Conservation (phyloP, 352 stramenopile genomes). For the Nothophytophthora sp. region DNA sequence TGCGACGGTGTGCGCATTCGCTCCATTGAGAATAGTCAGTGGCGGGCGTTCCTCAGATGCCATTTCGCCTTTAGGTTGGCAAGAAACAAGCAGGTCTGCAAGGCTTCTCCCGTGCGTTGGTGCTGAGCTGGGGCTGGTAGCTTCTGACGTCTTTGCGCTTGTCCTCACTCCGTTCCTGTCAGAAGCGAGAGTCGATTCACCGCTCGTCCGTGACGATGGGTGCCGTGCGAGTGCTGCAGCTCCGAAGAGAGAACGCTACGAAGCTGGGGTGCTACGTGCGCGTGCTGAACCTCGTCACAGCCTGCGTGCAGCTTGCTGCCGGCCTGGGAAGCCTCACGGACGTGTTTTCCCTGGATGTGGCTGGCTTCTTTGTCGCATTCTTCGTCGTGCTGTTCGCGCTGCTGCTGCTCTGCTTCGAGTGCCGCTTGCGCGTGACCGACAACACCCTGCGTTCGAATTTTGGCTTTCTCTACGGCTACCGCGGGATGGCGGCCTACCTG, state of each 20-base stretch:
- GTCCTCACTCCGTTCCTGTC: too few relatives aligned
- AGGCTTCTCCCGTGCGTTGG: too few relatives aligned
- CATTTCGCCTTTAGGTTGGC: too few relatives aligned
- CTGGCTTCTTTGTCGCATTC: constrained; percentile 46
- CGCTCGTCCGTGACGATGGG: too few relatives aligned
- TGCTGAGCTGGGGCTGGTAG: too few relatives aligned
- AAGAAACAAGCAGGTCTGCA: too few relatives aligned
- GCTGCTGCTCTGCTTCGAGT: constrained; percentile 56
- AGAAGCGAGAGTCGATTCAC: too few relatives aligned
- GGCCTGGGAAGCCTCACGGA: constrained; percentile 44
- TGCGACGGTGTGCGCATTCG: too few relatives aligned
- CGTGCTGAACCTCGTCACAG: constrained; percentile 45
- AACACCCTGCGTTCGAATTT: constrained; percentile 54
- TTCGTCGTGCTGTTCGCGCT: constrained; percentile 52
- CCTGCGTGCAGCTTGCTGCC: constrained; percentile 37
- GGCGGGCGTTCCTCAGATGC: too few relatives aligned
- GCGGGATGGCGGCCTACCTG: constrained; percentile 48
- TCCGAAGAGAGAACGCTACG: constrained; percentile 25
- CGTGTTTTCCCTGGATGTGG: constrained; percentile 39
- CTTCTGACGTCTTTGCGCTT: too few relatives aligned
- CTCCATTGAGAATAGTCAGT: too few relatives aligned
- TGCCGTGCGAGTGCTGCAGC: constrained; percentile 16
- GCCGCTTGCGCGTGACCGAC: constrained; percentile 44
- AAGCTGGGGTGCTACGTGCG: constrained; percentile 32
- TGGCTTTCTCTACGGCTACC: constrained; percentile 61